Evolutionary conservation across 2,329 filamentous ascomycete genomes (phyloP).

Genomic region (Botrytis sinoallii): DNA sequence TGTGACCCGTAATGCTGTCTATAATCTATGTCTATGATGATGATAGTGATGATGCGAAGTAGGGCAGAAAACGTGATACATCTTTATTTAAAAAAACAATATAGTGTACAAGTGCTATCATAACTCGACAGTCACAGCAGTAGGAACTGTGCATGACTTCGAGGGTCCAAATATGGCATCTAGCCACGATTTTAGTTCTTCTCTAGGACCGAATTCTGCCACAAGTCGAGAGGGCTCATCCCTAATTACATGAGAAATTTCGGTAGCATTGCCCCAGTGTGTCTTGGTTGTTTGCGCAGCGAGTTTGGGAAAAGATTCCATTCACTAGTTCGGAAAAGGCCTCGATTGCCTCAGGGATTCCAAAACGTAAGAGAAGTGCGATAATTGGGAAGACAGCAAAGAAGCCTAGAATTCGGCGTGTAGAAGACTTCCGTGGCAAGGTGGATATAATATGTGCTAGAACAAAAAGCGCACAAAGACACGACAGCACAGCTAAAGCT

Average conservation of each 20-base stretch:
- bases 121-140: not conserved
- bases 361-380: constrained; percentile 8
- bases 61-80: not conserved
- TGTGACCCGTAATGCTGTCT: not conserved
- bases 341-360: not conserved
- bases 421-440: not conserved
- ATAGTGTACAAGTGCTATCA: not conserved
- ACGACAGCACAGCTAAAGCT: not conserved
- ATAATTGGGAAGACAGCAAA: constrained; percentile 7
- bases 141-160: not conserved
- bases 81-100: not conserved
- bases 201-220: constrained; percentile 12
- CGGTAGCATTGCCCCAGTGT: not conserved
- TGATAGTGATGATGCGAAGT: not conserved
- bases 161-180: not conserved
- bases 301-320: not conserved
- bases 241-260: not conserved
- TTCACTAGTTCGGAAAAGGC: not conserved
- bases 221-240: constrained; percentile 17
- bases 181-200: not conserved
- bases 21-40: not conserved
- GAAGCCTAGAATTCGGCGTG: not conserved
- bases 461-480: constrained; percentile 12
- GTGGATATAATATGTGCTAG: not conserved
- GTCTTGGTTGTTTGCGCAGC: not conserved